phyloP scores from a whole-genome alignment of 2,329 filamentous ascomycete genomes.

The Didymella pinodella region DNA sequence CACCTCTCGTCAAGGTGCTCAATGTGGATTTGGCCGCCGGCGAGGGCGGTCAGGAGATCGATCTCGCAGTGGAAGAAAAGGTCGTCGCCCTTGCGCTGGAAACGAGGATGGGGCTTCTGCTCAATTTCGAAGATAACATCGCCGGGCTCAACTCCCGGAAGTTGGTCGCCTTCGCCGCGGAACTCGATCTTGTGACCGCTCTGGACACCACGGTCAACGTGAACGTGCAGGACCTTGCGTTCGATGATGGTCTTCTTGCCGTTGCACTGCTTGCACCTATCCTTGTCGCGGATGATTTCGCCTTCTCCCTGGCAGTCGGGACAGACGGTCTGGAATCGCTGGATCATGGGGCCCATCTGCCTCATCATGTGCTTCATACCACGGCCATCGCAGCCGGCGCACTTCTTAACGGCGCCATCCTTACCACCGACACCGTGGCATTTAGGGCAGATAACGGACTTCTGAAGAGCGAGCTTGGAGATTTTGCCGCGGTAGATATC shows the following conservation, averaged over 20 bases:
- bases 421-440: conserved; percentile 95
- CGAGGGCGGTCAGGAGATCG: conserved; percentile 92
- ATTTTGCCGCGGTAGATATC: conserved; percentile 98
- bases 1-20: conserved; percentile 98
- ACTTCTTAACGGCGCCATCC: conserved; percentile 96
- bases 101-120: conserved; percentile 96
- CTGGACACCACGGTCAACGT: conserved; percentile 93
- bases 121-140: conserved; percentile 99
- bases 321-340: conserved; percentile 99
- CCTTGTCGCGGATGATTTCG: conserved; percentile 95
- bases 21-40: conserved; percentile 87
- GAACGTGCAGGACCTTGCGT: conserved; percentile 96
- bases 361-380: conserved; percentile 99
- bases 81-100: conserved; percentile 96
- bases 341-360: conserved; percentile 99
- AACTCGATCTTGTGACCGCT: conserved; percentile 97
- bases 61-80: conserved; percentile 95
- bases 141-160: conserved; percentile 89
- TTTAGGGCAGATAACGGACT: conserved; percentile 94
- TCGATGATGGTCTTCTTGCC: conserved; percentile 99
- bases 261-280: conserved; percentile 94
- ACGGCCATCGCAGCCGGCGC: conserved; percentile 86
- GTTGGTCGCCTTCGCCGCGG: conserved; percentile 94
- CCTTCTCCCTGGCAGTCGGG: conserved; percentile 98
- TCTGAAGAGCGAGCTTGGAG: conserved; percentile 95